Percentiles rank a stretch among this genome's conserved stretches.
phyloP scores from a whole-genome alignment of 352 stramenopile genomes.

The Pythium coloratum region DNA sequence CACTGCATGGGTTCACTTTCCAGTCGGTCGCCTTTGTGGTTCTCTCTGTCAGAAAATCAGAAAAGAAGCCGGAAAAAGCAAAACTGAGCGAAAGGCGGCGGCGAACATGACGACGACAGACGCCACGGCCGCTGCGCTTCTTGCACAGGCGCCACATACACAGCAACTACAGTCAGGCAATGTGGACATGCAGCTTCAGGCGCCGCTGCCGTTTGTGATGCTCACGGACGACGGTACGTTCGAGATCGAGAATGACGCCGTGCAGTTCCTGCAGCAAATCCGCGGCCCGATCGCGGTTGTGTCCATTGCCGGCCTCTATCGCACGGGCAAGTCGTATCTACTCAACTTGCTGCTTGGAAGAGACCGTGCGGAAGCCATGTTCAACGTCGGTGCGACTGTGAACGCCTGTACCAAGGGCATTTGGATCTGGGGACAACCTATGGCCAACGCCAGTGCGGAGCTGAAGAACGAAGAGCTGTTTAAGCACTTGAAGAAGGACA shows the following conservation, averaged over 20 bases:
- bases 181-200: slow-evolving; percentile 16
- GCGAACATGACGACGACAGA: slow-evolving; percentile 13
- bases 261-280: slow-evolving; percentile 63
- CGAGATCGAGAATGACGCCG: slow-evolving; percentile 53
- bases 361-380: slow-evolving; percentile 57
- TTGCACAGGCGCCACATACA: not conserved
- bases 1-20: slow-evolving; percentile 24
- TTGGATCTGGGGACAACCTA: slow-evolving; percentile 88
- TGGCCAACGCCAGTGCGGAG: slow-evolving; percentile 54
- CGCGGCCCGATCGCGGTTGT: slow-evolving; percentile 74
- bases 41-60: not conserved
- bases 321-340: slow-evolving; percentile 90
- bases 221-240: slow-evolving; percentile 69
- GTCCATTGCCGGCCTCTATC: slow-evolving; percentile 84
- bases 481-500: slow-evolving; percentile 50
- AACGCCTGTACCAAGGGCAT: slow-evolving; percentile 92
- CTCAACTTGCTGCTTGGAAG: slow-evolving; percentile 87
- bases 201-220: slow-evolving; percentile 70
- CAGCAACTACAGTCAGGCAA: not conserved
- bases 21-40: not conserved
- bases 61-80: slow-evolving; percentile 3
- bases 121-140: slow-evolving; percentile 4
- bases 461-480: slow-evolving; percentile 29
- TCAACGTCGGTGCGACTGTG: slow-evolving; percentile 80
- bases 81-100: not conserved